Conservation (phyloP, 1,284 basidiomycete genomes). For the Mycosarcoma mackinlayi region DNA sequence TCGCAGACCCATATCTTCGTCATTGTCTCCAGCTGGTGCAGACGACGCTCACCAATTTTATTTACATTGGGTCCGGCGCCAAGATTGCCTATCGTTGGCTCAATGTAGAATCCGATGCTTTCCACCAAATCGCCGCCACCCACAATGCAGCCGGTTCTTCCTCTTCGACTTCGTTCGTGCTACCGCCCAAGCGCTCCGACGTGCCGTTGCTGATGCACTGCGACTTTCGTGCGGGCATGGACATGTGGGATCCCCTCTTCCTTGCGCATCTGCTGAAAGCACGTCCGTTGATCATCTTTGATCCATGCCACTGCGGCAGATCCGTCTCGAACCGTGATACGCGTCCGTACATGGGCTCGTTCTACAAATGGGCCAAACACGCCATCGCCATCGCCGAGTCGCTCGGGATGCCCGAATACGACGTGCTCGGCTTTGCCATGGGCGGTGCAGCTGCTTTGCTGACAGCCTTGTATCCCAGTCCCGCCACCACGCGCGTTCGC, state of each 20-base stretch:
- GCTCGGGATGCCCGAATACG: constrained; percentile 32
- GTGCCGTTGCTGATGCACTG: constrained; percentile 35
- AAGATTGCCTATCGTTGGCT: constrained; percentile 51
- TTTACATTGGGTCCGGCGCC: constrained; percentile 39
- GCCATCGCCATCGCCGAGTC: constrained; percentile 33
- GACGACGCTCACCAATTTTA: constrained; percentile 34
- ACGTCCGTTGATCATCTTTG: constrained; percentile 42
- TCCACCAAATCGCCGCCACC: constrained; percentile 21
- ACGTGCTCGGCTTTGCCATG: constrained; percentile 31
- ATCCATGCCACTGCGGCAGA: constrained; percentile 37
- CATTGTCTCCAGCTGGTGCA: constrained; percentile 40
- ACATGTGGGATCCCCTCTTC: constrained; percentile 50
- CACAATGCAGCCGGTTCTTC: constrained; percentile 14
- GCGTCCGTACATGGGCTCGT: constrained; percentile 42
- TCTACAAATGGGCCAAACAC: constrained; percentile 47
- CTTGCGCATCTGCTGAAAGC: constrained; percentile 47
- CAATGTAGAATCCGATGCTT: constrained; percentile 27
- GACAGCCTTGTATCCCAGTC: constrained; percentile 29
- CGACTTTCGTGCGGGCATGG: constrained; percentile 40
- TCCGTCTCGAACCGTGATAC: constrained; percentile 41
- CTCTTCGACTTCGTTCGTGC: not conserved
- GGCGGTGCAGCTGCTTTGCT: constrained; percentile 36
- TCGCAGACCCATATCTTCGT: constrained; percentile 33
- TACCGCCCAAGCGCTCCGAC: constrained; percentile 10
- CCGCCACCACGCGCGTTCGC: constrained; percentile 31